Conservation (phyloP, 352 stramenopile genomes). For the Pythium diclinum region DNA sequence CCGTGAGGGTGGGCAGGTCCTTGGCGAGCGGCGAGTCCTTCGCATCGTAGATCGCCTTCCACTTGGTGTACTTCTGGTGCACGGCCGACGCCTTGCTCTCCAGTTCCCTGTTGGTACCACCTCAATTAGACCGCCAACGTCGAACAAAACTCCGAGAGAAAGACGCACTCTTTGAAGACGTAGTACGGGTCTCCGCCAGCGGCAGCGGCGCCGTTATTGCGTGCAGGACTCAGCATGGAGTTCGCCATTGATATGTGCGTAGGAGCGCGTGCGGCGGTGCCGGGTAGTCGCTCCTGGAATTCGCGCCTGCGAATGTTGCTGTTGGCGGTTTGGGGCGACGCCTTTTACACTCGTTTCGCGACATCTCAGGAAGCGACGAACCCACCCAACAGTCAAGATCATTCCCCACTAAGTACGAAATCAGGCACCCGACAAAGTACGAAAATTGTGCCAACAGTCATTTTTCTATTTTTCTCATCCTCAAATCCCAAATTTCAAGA, state of each 20-base stretch:
- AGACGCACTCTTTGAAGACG: constrained; percentile 78
- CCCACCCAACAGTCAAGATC: constrained; percentile 3
- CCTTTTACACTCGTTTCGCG: neutral
- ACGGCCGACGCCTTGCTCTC: constrained; percentile 74
- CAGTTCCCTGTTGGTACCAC: constrained; percentile 44
- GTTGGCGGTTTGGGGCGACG: neutral
- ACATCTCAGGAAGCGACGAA: constrained; percentile 4
- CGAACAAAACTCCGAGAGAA: neutral
- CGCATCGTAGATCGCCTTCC: constrained; percentile 51
- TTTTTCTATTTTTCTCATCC: neutral
- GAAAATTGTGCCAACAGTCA: neutral
- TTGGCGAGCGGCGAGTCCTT: constrained; percentile 42
- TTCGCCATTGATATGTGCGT: constrained; percentile 9
- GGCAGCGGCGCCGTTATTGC: constrained; percentile 8
- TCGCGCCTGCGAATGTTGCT: neutral
- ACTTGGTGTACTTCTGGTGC: constrained; percentile 65
- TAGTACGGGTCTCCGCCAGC: constrained; percentile 78
- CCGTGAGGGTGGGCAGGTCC: constrained; percentile 54
- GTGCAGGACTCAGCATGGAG: constrained; percentile 3
- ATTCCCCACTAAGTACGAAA: constrained; percentile 3
- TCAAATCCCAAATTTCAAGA: neutral
- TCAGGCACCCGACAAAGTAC: neutral
- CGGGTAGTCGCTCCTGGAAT: neutral
- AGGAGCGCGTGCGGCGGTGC: neutral
- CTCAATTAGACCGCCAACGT: neutral